Evolutionary conservation across 768 basidiomycete species (phyloP).

Genomic region (Suillus spraguei): DNA sequence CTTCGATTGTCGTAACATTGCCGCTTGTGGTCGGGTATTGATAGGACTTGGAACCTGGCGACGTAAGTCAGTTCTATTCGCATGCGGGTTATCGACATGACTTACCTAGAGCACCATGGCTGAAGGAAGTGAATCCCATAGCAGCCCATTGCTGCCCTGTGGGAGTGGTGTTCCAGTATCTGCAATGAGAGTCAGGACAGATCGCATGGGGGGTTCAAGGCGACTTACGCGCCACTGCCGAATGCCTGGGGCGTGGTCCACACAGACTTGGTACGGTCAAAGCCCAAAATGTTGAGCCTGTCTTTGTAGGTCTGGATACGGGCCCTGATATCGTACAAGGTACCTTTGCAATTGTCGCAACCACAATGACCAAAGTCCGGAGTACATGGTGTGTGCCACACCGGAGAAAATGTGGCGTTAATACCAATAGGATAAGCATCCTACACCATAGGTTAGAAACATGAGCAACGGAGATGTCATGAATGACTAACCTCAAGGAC

Average conservation of each 20-base stretch:
- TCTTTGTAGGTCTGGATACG: slow-evolving; percentile 67
- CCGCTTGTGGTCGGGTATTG: slow-evolving; percentile 28
- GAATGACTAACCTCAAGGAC: slow-evolving; percentile 63
- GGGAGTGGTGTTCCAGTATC: slow-evolving; percentile 34
- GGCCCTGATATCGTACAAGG: slow-evolving; percentile 61
- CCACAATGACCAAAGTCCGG: slow-evolving; percentile 73
- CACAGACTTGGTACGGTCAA: slow-evolving; percentile 64
- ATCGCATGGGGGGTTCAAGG: background rate
- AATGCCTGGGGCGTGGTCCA: slow-evolving; percentile 84
- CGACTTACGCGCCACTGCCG: slow-evolving; percentile 47
- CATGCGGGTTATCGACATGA: background rate
- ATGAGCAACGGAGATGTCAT: slow-evolving; percentile 35
- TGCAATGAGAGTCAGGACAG: slow-evolving; percentile 12
- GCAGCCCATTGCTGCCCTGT: slow-evolving; percentile 30
- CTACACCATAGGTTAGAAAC: slow-evolving; percentile 4
- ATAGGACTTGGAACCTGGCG: slow-evolving; percentile 30
- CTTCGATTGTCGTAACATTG: slow-evolving; percentile 26
- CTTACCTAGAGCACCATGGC: slow-evolving; percentile 29
- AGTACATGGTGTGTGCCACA: slow-evolving; percentile 64
- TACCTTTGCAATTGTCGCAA: slow-evolving; percentile 66
- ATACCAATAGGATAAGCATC: slow-evolving; percentile 42
- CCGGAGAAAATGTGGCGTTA: slow-evolving; percentile 61
- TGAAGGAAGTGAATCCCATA: slow-evolving; percentile 28
- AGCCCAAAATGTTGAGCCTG: slow-evolving; percentile 61
- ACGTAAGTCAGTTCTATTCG: background rate